Evolutionary conservation across 2,329 filamentous ascomycete genomes (phyloP).

Genomic region (Knufia fluminis): DNA sequence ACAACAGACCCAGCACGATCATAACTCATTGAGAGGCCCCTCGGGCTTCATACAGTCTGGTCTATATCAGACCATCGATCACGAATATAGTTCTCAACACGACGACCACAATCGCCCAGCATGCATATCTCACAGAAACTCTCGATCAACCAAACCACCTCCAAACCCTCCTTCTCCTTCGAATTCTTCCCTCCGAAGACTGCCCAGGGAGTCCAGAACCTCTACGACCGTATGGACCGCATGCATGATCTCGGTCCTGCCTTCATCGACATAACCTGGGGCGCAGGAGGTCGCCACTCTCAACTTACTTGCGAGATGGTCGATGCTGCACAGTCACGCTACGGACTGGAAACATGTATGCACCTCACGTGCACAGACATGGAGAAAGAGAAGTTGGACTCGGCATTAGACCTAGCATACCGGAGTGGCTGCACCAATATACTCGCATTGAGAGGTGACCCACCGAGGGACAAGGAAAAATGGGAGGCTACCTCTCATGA

Average conservation of each 20-base stretch:
- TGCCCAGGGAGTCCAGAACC: constrained; percentile 79
- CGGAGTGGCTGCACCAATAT: constrained; percentile 97
- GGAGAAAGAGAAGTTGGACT: constrained; percentile 83
- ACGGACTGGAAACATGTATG: constrained; percentile 97
- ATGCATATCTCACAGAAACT: constrained; percentile 98
- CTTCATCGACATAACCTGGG: constrained; percentile 98
- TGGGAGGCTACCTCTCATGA: constrained; percentile 82
- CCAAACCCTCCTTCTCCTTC: constrained; percentile 89
- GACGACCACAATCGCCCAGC: constrained; percentile 3
- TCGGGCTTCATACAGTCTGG: not conserved
- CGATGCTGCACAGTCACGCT: constrained; percentile 84
- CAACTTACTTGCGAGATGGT: constrained; percentile 97
- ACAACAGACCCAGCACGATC: not conserved
- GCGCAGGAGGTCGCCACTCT: constrained; percentile 82
- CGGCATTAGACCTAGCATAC: constrained; percentile 78
- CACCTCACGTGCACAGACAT: constrained; percentile 98
- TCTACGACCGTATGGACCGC: constrained; percentile 98
- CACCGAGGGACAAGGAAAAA: constrained; percentile 83
- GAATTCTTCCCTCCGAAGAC: constrained; percentile 99
- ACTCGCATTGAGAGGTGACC: constrained; percentile 83
- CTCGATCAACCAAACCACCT: constrained; percentile 65
- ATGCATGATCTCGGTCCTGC: constrained; percentile 92
- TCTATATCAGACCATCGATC: not conserved
- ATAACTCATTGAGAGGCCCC: no score
- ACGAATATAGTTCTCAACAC: not conserved